These are phyloP conservation scores for Phtheirospermum japonicum DNA, from an alignment of 257 asterid genomes.

Conservation along the genomic window DNA sequence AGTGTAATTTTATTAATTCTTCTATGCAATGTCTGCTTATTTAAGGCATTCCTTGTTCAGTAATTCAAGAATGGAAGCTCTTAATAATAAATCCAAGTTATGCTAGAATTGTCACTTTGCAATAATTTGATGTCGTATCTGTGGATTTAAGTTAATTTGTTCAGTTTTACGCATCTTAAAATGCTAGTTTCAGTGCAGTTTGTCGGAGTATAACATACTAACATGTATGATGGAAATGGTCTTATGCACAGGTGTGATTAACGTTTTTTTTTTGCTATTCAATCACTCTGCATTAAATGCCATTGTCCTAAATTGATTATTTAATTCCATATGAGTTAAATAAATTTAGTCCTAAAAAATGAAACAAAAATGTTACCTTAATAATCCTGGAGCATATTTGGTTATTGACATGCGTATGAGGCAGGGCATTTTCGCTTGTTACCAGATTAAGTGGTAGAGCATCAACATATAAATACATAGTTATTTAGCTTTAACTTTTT, in stretches of 20 bases:
- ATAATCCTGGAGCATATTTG: background rate
- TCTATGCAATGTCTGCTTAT: background rate
- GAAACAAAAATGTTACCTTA: background rate
- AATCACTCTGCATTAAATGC: background rate
- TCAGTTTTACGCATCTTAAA: background rate
- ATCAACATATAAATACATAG: background rate
- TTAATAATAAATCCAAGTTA: conserved; percentile 1
- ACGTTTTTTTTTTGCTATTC: background rate
- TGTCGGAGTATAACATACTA: background rate
- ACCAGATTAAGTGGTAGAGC: background rate
- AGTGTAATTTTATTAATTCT: background rate
- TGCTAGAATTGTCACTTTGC: background rate
- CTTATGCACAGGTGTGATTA: conserved; percentile 7
- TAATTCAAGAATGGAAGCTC: background rate
- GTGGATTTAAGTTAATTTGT: conserved; percentile 5
- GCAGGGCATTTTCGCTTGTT: background rate
- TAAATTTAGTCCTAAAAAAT: conserved; percentile 1
- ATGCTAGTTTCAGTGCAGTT: conserved; percentile 14
- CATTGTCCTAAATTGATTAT: conserved; percentile 4
- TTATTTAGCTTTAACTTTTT: background rate
- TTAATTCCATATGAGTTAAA: background rate
- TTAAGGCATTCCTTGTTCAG: background rate
- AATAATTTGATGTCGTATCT: background rate
- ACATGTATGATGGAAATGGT: conserved; percentile 2
- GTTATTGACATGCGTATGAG: background rate